Evolutionary conservation across 1,284 basidiomycete genomes (phyloP).

Genomic region (Anthracocystis panici-leucophaei): DNA sequence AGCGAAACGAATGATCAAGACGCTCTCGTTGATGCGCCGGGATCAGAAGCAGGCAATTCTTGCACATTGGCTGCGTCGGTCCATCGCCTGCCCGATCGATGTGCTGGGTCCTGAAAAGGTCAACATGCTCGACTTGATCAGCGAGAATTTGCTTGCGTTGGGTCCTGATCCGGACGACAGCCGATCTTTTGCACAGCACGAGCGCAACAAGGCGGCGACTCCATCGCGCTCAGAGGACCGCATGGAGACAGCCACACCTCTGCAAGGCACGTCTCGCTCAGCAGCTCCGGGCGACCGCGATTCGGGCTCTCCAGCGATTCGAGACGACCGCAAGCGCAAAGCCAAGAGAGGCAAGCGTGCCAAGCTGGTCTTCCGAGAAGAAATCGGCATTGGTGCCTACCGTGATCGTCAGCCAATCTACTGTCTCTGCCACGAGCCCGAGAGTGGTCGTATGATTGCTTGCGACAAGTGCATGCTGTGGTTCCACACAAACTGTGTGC

Average conservation of each 20-base stretch:
- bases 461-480: conserved; percentile 68
- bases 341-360: conserved; percentile 65
- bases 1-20: conserved; percentile 55
- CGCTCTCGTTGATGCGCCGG: conserved; percentile 49
- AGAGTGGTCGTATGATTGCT: conserved; percentile 65
- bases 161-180: conserved; percentile 12
- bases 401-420: conserved; percentile 55
- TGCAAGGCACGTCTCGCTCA: conserved; percentile 17
- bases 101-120: conserved; percentile 53
- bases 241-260: conserved; percentile 5
- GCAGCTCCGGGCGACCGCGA: conserved; percentile 21
- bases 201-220: conserved; percentile 16
- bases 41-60: conserved; percentile 46
- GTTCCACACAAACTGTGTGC: conserved; percentile 67
- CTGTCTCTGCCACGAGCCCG: conserved; percentile 65
- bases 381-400: conserved; percentile 52
- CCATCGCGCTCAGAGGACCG: conserved; percentile 27
- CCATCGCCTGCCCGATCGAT: conserved; percentile 56
- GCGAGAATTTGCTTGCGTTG: conserved; percentile 26
- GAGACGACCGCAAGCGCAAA: conserved; percentile 51
- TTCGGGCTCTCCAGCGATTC: conserved; percentile 34
- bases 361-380: conserved; percentile 67
- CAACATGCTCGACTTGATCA: conserved; percentile 46
- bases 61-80: conserved; percentile 48
- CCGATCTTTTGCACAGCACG: conserved; percentile 13